Percentiles rank a stretch among this genome's conserved stretches.
These are phyloP conservation scores for Geranomyces variabilis DNA, from an alignment of 192 early-diverging fungal genomes.

Conservation along the genomic window DNA sequence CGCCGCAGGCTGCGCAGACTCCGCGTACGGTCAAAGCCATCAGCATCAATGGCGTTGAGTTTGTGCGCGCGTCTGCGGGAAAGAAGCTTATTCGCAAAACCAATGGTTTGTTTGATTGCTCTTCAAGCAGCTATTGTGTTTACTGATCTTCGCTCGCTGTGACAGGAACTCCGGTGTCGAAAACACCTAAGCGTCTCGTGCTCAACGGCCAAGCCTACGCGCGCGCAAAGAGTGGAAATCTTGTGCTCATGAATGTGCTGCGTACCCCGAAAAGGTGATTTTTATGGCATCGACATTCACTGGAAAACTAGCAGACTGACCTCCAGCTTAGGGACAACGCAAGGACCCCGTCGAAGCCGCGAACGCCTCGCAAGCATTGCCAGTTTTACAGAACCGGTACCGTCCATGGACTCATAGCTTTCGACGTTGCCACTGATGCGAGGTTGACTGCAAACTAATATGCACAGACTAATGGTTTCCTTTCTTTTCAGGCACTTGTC, in stretches of 20 bases:
- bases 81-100: slow-evolving; percentile 31
- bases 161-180: background rate
- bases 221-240: slow-evolving; percentile 36
- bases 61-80: slow-evolving; percentile 12
- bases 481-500: slow-evolving; percentile 33
- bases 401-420: background rate
- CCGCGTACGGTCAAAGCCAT: slow-evolving; percentile 21
- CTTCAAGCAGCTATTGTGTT: too few relatives aligned
- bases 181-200: slow-evolving; percentile 26
- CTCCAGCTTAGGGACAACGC: background rate
- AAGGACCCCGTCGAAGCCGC: background rate
- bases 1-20: background rate
- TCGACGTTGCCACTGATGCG: too few relatives aligned
- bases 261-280: slow-evolving; percentile 17
- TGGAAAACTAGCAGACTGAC: background rate
- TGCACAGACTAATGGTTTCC: too few relatives aligned
- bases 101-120: background rate
- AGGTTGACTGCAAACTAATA: too few relatives aligned
- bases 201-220: slow-evolving; percentile 29
- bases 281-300: background rate
- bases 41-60: slow-evolving; percentile 36
- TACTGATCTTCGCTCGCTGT: too few relatives aligned
- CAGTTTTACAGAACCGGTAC: slow-evolving; percentile 35
- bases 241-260: slow-evolving; percentile 18
- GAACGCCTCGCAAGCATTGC: slow-evolving; percentile 10